Conservation (phyloP, 78 protist genomes). For the Dictyostelium purpureum region DNA sequence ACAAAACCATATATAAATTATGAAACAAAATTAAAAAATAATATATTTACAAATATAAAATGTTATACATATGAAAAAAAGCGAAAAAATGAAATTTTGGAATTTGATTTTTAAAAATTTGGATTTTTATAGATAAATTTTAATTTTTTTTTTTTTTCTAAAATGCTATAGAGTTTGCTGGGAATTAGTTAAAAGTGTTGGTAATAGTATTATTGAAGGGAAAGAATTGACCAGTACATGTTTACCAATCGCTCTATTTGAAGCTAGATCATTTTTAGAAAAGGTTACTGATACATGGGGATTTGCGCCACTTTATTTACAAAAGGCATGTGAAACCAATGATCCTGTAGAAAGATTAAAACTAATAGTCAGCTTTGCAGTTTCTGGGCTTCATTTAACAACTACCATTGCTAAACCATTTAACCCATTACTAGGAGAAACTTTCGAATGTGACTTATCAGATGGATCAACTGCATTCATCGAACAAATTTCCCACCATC, state of each 20-base stretch:
- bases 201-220: constrained; percentile 76
- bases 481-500: constrained; percentile 90
- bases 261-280: constrained; percentile 84
- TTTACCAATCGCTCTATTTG: constrained; percentile 84
- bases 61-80: neutral
- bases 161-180: constrained; percentile 39
- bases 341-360: constrained; percentile 78
- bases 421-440: constrained; percentile 91
- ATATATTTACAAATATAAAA: too few species aligned
- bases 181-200: constrained; percentile 71
- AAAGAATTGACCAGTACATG: constrained; percentile 60
- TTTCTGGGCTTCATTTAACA: constrained; percentile 78
- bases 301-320: constrained; percentile 65
- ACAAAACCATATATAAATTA: too few species aligned
- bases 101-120: neutral
- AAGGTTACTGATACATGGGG: constrained; percentile 70
- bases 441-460: constrained; percentile 68
- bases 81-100: neutral
- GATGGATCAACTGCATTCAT: constrained; percentile 76
- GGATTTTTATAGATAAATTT: neutral
- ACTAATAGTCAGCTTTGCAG: constrained; percentile 30
- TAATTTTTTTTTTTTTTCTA: neutral
- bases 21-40: constrained; percentile 51
- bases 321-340: constrained; percentile 38
- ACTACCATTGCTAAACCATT: constrained; percentile 81